phyloP scores from a whole-genome alignment of 257 asterid species.

The Solanum chiquidenum region DNA sequence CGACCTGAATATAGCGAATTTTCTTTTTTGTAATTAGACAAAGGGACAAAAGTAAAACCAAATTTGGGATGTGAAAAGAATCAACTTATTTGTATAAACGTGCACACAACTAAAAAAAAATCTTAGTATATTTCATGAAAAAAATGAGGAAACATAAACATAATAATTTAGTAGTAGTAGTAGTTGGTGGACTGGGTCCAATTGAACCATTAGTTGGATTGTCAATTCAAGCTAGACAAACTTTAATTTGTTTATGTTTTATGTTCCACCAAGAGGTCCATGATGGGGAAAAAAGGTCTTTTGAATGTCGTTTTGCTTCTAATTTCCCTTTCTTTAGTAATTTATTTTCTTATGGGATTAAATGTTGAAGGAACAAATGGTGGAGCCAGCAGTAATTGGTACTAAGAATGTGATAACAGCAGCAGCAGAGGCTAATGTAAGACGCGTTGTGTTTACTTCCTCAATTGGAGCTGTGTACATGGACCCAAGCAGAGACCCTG shows the following conservation, averaged over 20 bases:
- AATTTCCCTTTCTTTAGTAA: background rate
- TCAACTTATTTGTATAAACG: background rate
- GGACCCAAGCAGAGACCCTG: slow-evolving; percentile 73
- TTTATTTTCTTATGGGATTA: background rate
- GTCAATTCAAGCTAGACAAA: background rate
- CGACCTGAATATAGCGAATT: background rate
- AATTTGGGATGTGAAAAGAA: background rate
- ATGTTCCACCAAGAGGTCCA: background rate
- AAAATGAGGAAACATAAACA: background rate
- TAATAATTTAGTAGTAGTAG: background rate
- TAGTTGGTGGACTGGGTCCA: background rate
- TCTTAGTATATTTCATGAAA: background rate
- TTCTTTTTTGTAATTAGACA: background rate
- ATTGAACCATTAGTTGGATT: background rate
- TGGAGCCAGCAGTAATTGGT: slow-evolving; percentile 92
- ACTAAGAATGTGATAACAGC: slow-evolving; percentile 65
- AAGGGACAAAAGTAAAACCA: background rate
- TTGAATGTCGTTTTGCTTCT: background rate
- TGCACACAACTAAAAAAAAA: background rate
- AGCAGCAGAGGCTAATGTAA: slow-evolving; percentile 74
- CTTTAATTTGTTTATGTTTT: background rate
- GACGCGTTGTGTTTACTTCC: slow-evolving; percentile 79
- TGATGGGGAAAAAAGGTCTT: background rate
- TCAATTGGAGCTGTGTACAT: slow-evolving; percentile 85
- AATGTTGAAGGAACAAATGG: slow-evolving; percentile 75